Percentiles rank a stretch among this genome's conserved stretches.
phyloP scores from a whole-genome alignment of 306 rosid species.

The Echinosophora koreensis region DNA sequence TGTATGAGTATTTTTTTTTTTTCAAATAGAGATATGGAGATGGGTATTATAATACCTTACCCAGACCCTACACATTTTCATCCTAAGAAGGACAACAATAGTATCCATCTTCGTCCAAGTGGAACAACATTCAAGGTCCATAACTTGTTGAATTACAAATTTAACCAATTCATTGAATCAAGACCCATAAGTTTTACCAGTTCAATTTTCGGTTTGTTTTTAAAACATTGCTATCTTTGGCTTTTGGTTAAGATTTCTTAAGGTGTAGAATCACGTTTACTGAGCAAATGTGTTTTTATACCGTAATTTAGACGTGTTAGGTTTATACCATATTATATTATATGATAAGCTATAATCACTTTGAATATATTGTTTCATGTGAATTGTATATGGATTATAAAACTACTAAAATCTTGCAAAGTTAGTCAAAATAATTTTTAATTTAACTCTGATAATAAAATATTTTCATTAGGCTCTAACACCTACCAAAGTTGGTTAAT shows the following conservation, averaged over 20 bases:
- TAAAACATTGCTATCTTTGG: conserved; percentile 27
- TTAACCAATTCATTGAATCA: neutral
- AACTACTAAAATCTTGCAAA: conserved; percentile 1
- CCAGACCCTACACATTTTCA: too few species aligned
- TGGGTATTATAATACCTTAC: too few species aligned
- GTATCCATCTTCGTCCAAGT: too few species aligned
- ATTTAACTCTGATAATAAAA: neutral
- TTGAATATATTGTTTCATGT: neutral
- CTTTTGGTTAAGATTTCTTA: conserved; percentile 1
- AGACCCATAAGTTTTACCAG: neutral
- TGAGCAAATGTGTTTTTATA: neutral
- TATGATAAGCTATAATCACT: neutral
- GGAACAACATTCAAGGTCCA: too few species aligned
- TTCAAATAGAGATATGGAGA: too few species aligned
- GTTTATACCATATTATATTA: neutral
- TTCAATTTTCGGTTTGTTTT: too few species aligned
- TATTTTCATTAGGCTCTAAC: neutral
- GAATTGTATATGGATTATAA: neutral
- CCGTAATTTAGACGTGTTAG: neutral
- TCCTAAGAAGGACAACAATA: too few species aligned
- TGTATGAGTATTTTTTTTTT: too few species aligned
- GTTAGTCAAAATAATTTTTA: conserved; percentile 12
- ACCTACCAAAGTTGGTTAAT: conserved; percentile 6
- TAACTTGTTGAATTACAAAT: too few species aligned
- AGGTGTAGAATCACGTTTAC: neutral